phyloP scores from a whole-genome alignment of 805 yeast genomes.

The Kregervanrija pseudodelftensis region DNA sequence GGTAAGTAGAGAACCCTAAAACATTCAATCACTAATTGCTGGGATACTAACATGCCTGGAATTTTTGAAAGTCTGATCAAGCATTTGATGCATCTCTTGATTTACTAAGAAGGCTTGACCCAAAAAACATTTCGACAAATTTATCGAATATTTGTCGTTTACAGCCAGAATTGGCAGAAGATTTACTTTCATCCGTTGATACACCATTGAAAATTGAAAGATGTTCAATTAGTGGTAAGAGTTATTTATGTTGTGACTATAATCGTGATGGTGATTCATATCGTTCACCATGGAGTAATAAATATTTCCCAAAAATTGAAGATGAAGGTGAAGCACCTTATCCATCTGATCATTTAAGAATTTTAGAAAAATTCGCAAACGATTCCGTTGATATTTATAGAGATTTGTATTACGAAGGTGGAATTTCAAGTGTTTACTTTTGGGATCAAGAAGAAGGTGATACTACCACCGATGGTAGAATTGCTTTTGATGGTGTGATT shows the following conservation, averaged over 20 bases:
- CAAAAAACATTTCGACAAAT: slow-evolving; percentile 44
- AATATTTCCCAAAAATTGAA: slow-evolving; percentile 46
- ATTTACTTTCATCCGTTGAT: slow-evolving; percentile 79
- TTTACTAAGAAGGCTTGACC: slow-evolving; percentile 67
- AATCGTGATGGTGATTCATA: slow-evolving; percentile 91
- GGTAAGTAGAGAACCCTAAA: no score
- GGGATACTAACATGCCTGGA: no score
- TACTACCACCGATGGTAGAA: slow-evolving; percentile 35
- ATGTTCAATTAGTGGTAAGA: slow-evolving; percentile 53
- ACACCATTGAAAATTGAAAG: slow-evolving; percentile 57
- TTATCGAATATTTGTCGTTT: slow-evolving; percentile 42
- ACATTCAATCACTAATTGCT: no score
- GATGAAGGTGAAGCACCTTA: slow-evolving; percentile 64
- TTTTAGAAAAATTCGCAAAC: slow-evolving; percentile 74
- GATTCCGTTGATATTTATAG: slow-evolving; percentile 89
- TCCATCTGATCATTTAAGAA: slow-evolving; percentile 62
- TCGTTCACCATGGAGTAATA: slow-evolving; percentile 87
- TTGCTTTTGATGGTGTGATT: slow-evolving; percentile 87
- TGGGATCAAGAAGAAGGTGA: slow-evolving; percentile 77
- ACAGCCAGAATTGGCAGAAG: slow-evolving; percentile 74
- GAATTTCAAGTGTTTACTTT: slow-evolving; percentile 77
- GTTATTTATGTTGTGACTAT: slow-evolving; percentile 82
- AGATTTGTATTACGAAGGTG: slow-evolving; percentile 94
- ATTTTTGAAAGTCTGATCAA: slow-evolving; percentile 30
- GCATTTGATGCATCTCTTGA: slow-evolving; percentile 74